Evolutionary conservation across 805 yeast genomes (phyloP).

Genomic region (Danielozyma ontarioensis): DNA sequence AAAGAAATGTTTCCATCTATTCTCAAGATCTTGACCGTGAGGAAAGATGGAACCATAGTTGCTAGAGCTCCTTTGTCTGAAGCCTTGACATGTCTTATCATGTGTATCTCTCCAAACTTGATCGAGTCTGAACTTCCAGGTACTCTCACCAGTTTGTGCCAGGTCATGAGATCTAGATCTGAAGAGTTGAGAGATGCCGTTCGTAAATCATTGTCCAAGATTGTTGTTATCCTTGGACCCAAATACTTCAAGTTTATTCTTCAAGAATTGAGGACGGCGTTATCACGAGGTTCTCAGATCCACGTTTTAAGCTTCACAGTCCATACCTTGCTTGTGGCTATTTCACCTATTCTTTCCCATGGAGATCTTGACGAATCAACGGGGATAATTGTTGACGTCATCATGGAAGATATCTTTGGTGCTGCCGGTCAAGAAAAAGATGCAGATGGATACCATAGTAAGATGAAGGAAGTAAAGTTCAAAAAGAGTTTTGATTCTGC

Average conservation of each 20-base stretch:
- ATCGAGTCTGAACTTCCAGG: slow-evolving; percentile 69
- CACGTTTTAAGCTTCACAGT: slow-evolving; percentile 89
- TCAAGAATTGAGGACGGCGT: slow-evolving; percentile 71
- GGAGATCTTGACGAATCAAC: slow-evolving; percentile 76
- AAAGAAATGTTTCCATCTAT: slow-evolving; percentile 59
- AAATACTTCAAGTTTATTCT: slow-evolving; percentile 68
- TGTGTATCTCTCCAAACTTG: slow-evolving; percentile 54
- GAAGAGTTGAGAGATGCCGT: slow-evolving; percentile 87
- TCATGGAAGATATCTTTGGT: slow-evolving; percentile 94
- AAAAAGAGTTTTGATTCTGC: slow-evolving; percentile 87
- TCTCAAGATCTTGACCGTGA: slow-evolving; percentile 50
- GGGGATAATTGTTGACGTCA: slow-evolving; percentile 53
- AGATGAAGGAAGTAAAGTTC: slow-evolving; percentile 85
- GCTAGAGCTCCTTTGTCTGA: slow-evolving; percentile 76
- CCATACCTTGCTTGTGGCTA: slow-evolving; percentile 61
- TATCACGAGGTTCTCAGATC: slow-evolving; percentile 85
- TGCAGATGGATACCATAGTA: slow-evolving; percentile 81
- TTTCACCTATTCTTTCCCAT: slow-evolving; percentile 42
- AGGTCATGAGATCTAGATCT: slow-evolving; percentile 75
- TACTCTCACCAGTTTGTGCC: slow-evolving; percentile 79
- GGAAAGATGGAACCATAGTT: slow-evolving; percentile 76
- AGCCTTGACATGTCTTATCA: slow-evolving; percentile 64
- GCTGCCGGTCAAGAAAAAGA: slow-evolving; percentile 91
- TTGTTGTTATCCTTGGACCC: slow-evolving; percentile 65
- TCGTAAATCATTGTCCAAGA: slow-evolving; percentile 66